Base-by-base conservation (phyloP, 371 early-diverging fungal genomes). In the Apophysomyces ossiformis region DNA sequence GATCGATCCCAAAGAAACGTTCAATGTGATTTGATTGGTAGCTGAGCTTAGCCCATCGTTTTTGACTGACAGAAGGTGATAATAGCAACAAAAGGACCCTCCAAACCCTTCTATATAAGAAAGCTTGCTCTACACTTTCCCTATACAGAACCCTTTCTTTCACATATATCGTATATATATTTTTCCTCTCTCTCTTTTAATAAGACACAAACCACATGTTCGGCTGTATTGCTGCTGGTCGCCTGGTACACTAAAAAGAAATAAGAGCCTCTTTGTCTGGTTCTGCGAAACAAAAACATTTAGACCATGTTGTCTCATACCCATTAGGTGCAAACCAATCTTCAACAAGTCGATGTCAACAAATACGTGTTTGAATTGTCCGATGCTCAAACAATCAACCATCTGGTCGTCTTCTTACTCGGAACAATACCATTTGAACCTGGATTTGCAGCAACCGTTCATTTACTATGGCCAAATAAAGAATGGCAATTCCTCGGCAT, bases 331-430 rank as follows among this genome's bases (percentile, higher is more conserved):
- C 96, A 95, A 80, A 95, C 96, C 16, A 93, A 96, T 66, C 71
- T 95, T 60, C 92, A 92, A 71, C 95, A 93, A 80, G 94, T 93
- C 5, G 92, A 91, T 67, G 89, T 87, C 18, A 90, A 90, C 75
- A 90, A 92, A 71, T 92, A 88, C 70, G 82, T 90, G 7, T 93
- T 93, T 77, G 92, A 93, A 70, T 79, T 96, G 26, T 74, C 85
- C 5, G 93, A 95, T 63, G 91, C 96, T 1, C 85, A 85, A 60
- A 76, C 77, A 38, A 92, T 96, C 77, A 96, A 97, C 75, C 97
- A 97, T 75, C 85, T 97, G 41, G 95, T 95, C 2, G 95, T 96
- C 26, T 96, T 97, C 68, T 77, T 96, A 45, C 86, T 92, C 3
- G 97, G 96, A 0, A 89, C 88, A 0, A 74, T 90, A 12, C 94